Percentiles rank a stretch among this genome's conserved stretches.
These are phyloP conservation scores for Phaeolepiota aurea DNA, from an alignment of 768 basidiomycete species.

Conservation along the genomic window DNA sequence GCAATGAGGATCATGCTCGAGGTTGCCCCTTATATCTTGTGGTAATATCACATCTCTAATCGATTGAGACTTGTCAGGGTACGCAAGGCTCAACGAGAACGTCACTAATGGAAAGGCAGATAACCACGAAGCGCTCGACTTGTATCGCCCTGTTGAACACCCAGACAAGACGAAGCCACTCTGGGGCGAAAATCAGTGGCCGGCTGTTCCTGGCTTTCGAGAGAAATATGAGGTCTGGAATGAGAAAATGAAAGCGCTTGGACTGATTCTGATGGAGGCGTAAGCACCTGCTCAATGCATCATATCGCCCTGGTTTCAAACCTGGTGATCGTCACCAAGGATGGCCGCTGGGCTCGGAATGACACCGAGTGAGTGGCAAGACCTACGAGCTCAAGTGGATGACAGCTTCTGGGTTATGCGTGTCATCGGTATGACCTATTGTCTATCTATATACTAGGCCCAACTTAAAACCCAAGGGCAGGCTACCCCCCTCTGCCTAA, in stretches of 20 bases:
- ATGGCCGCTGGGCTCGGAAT: conserved; percentile 80
- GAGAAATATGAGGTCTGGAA: conserved; percentile 68
- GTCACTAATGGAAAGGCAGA: conserved; percentile 81
- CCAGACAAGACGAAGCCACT: conserved; percentile 65
- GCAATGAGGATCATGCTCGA: conserved; percentile 64
- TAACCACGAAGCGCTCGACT: conserved; percentile 79
- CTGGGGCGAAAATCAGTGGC: conserved; percentile 90
- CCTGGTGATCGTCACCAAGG: conserved; percentile 23
- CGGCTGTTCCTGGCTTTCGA: conserved; percentile 46
- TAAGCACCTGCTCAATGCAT: conserved; percentile 25
- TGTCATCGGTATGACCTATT: conserved; percentile 48
- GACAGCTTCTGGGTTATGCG: conserved; percentile 91
- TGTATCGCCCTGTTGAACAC: conserved; percentile 64
- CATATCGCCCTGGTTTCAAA: not conserved
- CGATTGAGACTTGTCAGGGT: conserved; percentile 54
- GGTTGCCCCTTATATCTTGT: conserved; percentile 51
- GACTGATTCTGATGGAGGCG: conserved; percentile 83
- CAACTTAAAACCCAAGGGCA: conserved; percentile 12
- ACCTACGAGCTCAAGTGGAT: conserved; percentile 61
- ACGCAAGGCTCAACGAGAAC: conserved; percentile 74
- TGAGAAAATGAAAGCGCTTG: conserved; percentile 78
- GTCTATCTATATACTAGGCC: not conserved
- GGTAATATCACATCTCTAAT: too few relatives aligned
- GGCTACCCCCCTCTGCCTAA: conserved; percentile 84
- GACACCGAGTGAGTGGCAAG: conserved; percentile 59